Percentiles rank a stretch among this genome's conserved stretches.
Evolutionary conservation across 202 grass and related monocot genomes (phyloP).

Genomic region (Brachypodium distachyon): DNA sequence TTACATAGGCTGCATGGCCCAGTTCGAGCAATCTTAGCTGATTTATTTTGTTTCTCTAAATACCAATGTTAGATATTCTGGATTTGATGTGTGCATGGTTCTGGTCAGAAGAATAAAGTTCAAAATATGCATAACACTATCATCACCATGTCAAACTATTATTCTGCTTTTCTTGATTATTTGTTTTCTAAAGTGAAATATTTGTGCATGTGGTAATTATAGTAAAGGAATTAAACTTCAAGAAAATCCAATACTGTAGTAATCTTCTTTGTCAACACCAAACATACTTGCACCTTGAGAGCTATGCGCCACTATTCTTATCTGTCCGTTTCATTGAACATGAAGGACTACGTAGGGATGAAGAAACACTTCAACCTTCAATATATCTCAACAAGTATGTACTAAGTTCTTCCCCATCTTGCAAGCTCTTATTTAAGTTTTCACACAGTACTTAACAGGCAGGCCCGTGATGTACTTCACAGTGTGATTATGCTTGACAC

Average conservation of each 20-base stretch:
- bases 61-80: not conserved
- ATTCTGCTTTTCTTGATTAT: constrained; percentile 19
- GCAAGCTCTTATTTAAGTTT: not conserved
- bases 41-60: not conserved
- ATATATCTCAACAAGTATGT: constrained; percentile 97
- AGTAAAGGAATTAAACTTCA: not conserved
- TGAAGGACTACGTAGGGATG: constrained; percentile 84
- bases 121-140: not conserved
- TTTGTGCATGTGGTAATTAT: not conserved
- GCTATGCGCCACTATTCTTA: constrained; percentile 17
- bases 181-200: not conserved
- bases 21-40: not conserved
- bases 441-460: not conserved
- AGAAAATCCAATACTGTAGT: not conserved
- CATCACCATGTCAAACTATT: not conserved
- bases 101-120: not conserved
- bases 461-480: not conserved
- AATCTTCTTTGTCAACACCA: not conserved
- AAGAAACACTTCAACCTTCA: constrained; percentile 89
- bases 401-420: constrained; percentile 14
- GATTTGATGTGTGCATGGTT: not conserved
- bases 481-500: not conserved
- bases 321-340: constrained; percentile 19
- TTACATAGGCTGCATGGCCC: not conserved
- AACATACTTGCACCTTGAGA: not conserved